phyloP scores from a whole-genome alignment of 2,329 filamentous ascomycete genomes.

The Clathrospora elynae region DNA sequence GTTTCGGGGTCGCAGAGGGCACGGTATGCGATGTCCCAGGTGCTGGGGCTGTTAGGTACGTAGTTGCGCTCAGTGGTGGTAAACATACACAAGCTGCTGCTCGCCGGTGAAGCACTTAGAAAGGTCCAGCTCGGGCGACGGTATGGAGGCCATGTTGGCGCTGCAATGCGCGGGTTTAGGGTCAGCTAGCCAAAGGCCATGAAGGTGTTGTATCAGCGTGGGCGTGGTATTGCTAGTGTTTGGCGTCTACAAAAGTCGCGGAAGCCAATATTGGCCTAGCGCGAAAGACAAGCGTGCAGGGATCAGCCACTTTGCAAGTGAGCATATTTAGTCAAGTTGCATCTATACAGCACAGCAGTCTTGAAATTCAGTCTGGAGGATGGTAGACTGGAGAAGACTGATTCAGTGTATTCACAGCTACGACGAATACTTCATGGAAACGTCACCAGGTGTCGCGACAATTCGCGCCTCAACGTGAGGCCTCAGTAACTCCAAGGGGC shows the following conservation, averaged over 20 bases:
- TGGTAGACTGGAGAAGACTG: too few relatives aligned
- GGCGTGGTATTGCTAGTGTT: constrained; percentile 27
- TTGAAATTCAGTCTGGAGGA: too few relatives aligned
- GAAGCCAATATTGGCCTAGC: constrained; percentile 27
- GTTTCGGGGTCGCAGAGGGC: constrained; percentile 58
- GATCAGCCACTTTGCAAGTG: constrained; percentile 14
- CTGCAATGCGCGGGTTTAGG: constrained; percentile 39
- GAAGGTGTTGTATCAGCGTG: constrained; percentile 21
- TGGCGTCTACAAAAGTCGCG: constrained; percentile 28
- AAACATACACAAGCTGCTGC: constrained; percentile 75
- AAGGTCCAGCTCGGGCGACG: constrained; percentile 67
- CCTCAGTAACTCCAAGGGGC: background rate
- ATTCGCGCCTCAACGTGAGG: too few relatives aligned
- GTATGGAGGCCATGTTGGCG: constrained; percentile 46
- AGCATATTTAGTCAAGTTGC: constrained; percentile 8
- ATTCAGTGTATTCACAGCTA: too few relatives aligned
- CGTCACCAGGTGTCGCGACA: too few relatives aligned
- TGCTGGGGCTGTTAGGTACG: constrained; percentile 57
- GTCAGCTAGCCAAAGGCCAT: constrained; percentile 44
- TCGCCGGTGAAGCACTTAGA: constrained; percentile 84
- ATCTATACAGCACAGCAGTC: background rate
- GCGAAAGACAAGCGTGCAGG: constrained; percentile 20
- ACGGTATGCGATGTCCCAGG: constrained; percentile 63
- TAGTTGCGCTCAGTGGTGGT: constrained; percentile 7
- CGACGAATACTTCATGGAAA: too few relatives aligned